Evolutionary conservation across 805 yeast species (phyloP).

Genomic region (Ogataea wickerhamii): DNA sequence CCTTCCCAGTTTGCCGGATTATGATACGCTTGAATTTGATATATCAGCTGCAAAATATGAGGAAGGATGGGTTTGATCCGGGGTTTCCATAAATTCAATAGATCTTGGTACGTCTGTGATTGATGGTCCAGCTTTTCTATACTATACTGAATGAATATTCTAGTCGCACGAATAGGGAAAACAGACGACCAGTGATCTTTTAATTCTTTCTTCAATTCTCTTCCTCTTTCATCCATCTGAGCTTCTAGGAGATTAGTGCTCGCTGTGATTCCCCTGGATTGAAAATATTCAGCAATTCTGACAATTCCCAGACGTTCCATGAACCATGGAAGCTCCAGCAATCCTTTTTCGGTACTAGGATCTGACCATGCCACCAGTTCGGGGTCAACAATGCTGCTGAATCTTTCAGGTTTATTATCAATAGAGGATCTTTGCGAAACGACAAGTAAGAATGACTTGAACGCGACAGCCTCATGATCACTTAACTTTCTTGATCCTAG

Average conservation of each 20-base stretch:
- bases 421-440: constrained; percentile 84
- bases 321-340: constrained; percentile 91
- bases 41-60: constrained; percentile 77
- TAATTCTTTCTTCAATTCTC: constrained; percentile 65
- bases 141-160: constrained; percentile 92
- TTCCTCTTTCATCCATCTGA: constrained; percentile 87
- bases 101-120: constrained; percentile 65
- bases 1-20: constrained; percentile 89
- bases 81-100: constrained; percentile 86
- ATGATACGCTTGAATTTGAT: constrained; percentile 92
- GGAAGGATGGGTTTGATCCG: constrained; percentile 89
- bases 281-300: constrained; percentile 86
- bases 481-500: constrained; percentile 67
- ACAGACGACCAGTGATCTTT: constrained; percentile 91
- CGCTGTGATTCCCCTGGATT: constrained; percentile 74
- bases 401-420: constrained; percentile 65
- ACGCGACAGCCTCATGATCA: constrained; percentile 90
- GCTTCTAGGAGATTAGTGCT: constrained; percentile 70
- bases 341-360: constrained; percentile 83
- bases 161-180: constrained; percentile 93
- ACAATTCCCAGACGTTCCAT: constrained; percentile 97
- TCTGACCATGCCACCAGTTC: constrained; percentile 92
- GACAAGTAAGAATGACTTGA: constrained; percentile 85
- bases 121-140: constrained; percentile 85
- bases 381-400: constrained; percentile 87